Evolutionary conservation across 805 yeast species (phyloP).

Genomic region (Starmerella floris): DNA sequence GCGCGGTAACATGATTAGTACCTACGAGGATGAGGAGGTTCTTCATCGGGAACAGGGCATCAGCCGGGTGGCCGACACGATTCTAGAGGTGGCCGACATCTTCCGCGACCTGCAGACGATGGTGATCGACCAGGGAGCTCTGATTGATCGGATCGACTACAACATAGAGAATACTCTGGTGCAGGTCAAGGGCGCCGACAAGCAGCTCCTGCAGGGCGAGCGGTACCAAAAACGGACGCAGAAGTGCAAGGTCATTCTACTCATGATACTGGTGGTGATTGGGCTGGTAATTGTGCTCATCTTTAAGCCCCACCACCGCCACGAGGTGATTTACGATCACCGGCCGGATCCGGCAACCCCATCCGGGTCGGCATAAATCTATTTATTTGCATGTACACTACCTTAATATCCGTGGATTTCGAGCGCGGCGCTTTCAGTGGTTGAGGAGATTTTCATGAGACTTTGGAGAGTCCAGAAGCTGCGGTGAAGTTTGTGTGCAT

Average conservation of each 20-base stretch:
- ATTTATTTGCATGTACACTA: background rate
- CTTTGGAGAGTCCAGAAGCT: no score
- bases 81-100: conserved; percentile 80
- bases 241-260: conserved; percentile 75
- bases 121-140: conserved; percentile 90
- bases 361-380: background rate
- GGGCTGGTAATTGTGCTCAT: conserved; percentile 57
- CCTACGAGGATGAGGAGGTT: conserved; percentile 27
- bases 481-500: no score
- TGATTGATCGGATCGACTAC: conserved; percentile 86
- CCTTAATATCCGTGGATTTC: background rate
- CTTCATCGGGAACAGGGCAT: conserved; percentile 81
- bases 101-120: conserved; percentile 85
- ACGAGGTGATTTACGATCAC: conserved; percentile 11
- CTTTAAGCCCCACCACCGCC: conserved; percentile 33
- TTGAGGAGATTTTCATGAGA: no score
- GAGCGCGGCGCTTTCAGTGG: no score
- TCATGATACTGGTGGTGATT: conserved; percentile 56
- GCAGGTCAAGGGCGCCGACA: conserved; percentile 62
- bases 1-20: conserved; percentile 12
- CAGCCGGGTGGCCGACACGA: conserved; percentile 82
- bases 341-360: conserved; percentile 5
- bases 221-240: conserved; percentile 75
- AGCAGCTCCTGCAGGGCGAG: conserved; percentile 64
- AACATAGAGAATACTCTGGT: conserved; percentile 69